phyloP scores from a whole-genome alignment of 495 filamentous ascomycete species.

The Podospora appendiculata region DNA sequence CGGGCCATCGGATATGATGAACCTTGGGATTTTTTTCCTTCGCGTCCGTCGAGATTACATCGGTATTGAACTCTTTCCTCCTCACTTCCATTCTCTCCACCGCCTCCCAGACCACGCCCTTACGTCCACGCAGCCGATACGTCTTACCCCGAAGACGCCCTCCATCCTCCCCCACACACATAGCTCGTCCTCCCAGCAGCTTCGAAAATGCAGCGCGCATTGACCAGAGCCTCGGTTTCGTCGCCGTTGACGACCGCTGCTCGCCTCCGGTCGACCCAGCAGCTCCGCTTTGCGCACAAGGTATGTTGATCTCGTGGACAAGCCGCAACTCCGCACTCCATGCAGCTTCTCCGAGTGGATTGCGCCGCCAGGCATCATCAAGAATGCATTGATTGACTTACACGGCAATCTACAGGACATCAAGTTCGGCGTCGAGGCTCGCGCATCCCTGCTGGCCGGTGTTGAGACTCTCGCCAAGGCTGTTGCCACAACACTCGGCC shows the following conservation, averaged over 20 bases:
- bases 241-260: constrained; percentile 46
- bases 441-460: constrained; percentile 81
- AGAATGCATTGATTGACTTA: constrained; percentile 5
- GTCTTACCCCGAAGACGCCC: constrained; percentile 3
- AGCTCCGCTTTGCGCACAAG: constrained; percentile 92
- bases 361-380: too few relatives aligned
- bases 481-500: constrained; percentile 91
- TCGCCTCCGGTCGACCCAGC: constrained; percentile 61
- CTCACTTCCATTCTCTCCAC: constrained; percentile 1
- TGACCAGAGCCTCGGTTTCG: constrained; percentile 57
- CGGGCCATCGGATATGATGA: constrained; percentile 18
- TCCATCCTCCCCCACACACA: constrained; percentile 10
- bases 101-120: background rate
- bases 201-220: constrained; percentile 38
- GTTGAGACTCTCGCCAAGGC: constrained; percentile 96
- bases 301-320: constrained; percentile 37
- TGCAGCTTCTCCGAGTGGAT: background rate
- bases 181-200: too few relatives aligned
- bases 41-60: constrained; percentile 6
- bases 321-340: background rate
- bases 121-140: too few relatives aligned
- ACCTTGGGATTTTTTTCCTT: constrained; percentile 21
- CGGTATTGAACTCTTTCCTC: constrained; percentile 1
- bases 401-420: constrained; percentile 57
- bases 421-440: constrained; percentile 94